A percentile compares a stretch with the other conserved stretches of the same genome.
Conservation (phyloP, 2,329 filamentous ascomycete species). For the Talaromyces sp. region DNA sequence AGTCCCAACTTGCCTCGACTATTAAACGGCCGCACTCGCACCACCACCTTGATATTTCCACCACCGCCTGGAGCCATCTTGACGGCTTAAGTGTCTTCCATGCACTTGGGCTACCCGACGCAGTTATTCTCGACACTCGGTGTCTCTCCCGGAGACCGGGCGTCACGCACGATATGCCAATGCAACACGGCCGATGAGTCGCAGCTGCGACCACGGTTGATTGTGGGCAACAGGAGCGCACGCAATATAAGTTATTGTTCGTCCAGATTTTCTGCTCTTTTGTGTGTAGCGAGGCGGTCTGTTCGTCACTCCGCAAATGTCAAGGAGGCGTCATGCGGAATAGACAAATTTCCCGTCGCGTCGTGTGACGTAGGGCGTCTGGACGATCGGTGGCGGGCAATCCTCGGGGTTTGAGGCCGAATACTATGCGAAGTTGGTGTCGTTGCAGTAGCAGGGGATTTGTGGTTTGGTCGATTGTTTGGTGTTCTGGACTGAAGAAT, state of each 20-base stretch:
- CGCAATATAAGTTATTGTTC: background rate
- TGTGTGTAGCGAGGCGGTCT: background rate
- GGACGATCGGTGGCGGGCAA: background rate
- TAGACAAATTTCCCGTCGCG: slow-evolving; percentile 6
- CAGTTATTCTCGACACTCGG: background rate
- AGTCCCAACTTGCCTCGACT: slow-evolving; percentile 63
- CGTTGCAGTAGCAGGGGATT: background rate
- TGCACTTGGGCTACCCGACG: slow-evolving; percentile 22
- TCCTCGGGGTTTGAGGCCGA: background rate
- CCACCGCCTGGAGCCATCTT: slow-evolving; percentile 67
- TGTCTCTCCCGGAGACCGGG: slow-evolving; percentile 8
- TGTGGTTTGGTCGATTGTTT: background rate
- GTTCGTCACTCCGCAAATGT: background rate
- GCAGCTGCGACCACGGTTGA: background rate
- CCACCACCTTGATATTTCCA: slow-evolving; percentile 99
- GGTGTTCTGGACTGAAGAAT: too few species aligned
- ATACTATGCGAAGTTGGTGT: background rate
- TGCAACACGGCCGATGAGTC: slow-evolving; percentile 20
- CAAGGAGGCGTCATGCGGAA: slow-evolving; percentile 9
- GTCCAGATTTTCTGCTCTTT: background rate
- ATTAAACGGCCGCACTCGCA: slow-evolving; percentile 93
- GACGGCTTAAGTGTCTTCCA: slow-evolving; percentile 28
- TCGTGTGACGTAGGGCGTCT: background rate
- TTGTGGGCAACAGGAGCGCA: background rate
- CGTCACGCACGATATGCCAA: slow-evolving; percentile 11